Evolutionary conservation across 2,329 filamentous ascomycete species (phyloP).

Genomic region (Verticillium dahliae): DNA sequence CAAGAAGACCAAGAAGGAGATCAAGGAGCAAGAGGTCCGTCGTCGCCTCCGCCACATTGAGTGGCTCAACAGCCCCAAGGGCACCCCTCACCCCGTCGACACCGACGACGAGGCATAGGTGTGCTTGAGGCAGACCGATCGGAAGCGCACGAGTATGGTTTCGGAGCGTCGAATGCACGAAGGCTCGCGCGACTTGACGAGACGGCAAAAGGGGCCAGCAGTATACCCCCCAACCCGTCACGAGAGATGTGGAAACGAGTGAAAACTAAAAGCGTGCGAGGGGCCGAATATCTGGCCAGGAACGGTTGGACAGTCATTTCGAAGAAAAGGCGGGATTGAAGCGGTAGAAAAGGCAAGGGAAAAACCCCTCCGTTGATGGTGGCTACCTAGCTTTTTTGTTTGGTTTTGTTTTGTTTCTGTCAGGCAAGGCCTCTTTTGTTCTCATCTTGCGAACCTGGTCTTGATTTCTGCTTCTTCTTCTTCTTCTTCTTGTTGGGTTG

Average conservation of each 20-base stretch:
- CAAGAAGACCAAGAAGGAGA: conserved; percentile 95
- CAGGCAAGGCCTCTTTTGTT: background rate
- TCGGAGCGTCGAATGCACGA: background rate
- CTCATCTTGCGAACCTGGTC: no score
- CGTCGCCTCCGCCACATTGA: conserved; percentile 79
- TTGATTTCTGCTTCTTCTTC: background rate
- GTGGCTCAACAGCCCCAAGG: conserved; percentile 81
- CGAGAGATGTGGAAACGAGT: background rate
- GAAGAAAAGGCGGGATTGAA: conserved; percentile 4
- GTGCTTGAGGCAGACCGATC: background rate
- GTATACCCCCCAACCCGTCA: background rate
- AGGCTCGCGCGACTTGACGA: background rate
- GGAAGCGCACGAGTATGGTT: background rate
- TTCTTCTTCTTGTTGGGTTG: background rate
- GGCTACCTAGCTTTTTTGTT: no score
- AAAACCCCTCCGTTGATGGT: background rate
- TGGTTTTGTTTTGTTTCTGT: background rate
- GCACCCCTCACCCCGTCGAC: conserved; percentile 69
- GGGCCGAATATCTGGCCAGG: background rate
- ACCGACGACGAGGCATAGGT: conserved; percentile 64
- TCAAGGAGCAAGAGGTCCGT: conserved; percentile 88
- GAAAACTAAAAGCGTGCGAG: background rate
- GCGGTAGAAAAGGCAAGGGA: background rate
- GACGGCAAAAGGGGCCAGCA: background rate
- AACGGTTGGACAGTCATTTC: conserved; percentile 7